Evolutionary conservation across 768 basidiomycete species (phyloP).

Genomic region (Lactifluus subvellereus): DNA sequence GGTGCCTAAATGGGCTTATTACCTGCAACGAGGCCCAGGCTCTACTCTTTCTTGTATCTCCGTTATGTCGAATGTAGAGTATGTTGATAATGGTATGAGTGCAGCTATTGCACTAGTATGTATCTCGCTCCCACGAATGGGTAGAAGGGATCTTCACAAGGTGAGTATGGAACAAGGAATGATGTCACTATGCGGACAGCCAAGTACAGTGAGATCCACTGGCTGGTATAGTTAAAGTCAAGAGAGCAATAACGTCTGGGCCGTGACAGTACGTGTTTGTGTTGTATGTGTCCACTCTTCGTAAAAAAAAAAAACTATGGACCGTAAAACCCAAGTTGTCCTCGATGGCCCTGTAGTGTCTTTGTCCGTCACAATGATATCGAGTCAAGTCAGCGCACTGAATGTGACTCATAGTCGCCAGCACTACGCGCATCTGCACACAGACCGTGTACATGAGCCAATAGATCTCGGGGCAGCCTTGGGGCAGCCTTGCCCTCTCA

Average conservation of each 20-base stretch:
- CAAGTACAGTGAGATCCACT: no score
- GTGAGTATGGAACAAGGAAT: not conserved
- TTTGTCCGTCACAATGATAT: conserved; percentile 28
- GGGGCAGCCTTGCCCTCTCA: conserved; percentile 38
- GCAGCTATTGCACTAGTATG: not conserved
- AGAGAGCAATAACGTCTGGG: no score
- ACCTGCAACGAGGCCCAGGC: not conserved
- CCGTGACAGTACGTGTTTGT: no score
- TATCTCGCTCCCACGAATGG: not conserved
- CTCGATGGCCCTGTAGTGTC: not conserved
- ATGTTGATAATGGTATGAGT: conserved; percentile 12
- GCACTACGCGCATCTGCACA: conserved; percentile 28
- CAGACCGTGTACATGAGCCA: conserved; percentile 29
- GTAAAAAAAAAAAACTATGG: conserved; percentile 45
- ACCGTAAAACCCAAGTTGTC: no score
- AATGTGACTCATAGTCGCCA: conserved; percentile 51
- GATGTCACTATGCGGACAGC: not conserved
- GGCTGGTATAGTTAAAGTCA: not conserved
- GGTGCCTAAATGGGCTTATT: conserved; percentile 32
- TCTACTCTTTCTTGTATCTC: conserved; percentile 1
- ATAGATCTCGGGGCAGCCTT: conserved; percentile 26
- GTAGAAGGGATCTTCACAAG: not conserved
- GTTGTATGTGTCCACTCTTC: conserved; percentile 44
- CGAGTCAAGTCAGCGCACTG: conserved; percentile 36
- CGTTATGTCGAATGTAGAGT: conserved; percentile 7